Evolutionary conservation across 169 alveolate genomes (phyloP), one percentile per base, ranked within the genome.

Genomic region (Cryptosporidium sp.): DNA sequence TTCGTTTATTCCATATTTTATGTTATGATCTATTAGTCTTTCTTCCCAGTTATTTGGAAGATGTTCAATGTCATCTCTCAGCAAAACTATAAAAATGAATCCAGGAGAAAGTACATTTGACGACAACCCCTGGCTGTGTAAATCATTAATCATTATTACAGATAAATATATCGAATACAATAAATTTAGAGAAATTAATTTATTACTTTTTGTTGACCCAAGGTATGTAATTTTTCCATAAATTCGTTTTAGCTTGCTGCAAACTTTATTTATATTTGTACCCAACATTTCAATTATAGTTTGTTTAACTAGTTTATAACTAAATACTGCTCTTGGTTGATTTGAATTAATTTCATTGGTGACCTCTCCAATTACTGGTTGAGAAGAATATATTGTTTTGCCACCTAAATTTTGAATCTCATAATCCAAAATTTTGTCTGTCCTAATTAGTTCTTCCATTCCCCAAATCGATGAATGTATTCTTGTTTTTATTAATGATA

Each of bases 31-130:
- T 0, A 33, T 65, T 14, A 65, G 10, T 14, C 50, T 65, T 35
- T 65, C 50, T 29, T 65, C 71, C 71, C 71, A 65, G 18, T 65
- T 29, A 21, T 26, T 12, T 7, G 71, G 71, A 31, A 65, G 18
- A 6, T 65, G 0, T 12, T 65, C 71, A 65, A 65, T 33, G 18
- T 29, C 50, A 65, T 37, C 50, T 33, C 71, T 65, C 23, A 65
- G 3, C 23, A 65, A n/a, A 33, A 65, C 71, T 0, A 65, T 31
- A 37, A 65, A 65, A 65, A 65, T 65, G 31, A 65, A 31, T 3
- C 71, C 71, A 6, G 71, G 71, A n/a, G 71, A 65, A 33, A 65
- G 71, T 14, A 65, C 14, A 65, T 65, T 65, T 33, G 71, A 65
- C 7, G 71, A 65, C 31, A 65, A 14, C 1, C 71, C 71, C 6